Evolutionary conservation across 768 basidiomycete genomes (phyloP).

Genomic region (Exsudoporus frostii): DNA sequence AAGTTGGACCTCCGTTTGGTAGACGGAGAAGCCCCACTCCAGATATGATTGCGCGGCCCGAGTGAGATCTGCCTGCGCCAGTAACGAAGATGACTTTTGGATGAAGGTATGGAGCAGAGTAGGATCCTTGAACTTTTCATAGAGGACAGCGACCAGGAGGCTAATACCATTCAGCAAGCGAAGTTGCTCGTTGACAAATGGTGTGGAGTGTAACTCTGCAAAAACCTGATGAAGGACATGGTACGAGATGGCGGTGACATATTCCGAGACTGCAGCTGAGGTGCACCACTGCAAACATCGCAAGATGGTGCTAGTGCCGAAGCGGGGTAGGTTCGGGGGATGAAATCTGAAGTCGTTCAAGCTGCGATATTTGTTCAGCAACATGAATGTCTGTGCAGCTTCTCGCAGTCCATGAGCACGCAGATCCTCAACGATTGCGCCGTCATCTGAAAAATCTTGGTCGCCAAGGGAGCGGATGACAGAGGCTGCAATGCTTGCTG

Average conservation of each 20-base stretch:
- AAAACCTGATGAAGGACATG: constrained; percentile 77
- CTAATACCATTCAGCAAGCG: constrained; percentile 71
- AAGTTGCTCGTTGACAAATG: constrained; percentile 80
- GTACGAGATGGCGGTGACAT: constrained; percentile 61
- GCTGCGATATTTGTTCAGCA: constrained; percentile 51
- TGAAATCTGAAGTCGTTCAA: constrained; percentile 50
- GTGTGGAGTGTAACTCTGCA: constrained; percentile 57
- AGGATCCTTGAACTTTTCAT: constrained; percentile 50
- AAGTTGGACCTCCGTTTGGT: constrained; percentile 37
- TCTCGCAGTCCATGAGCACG: constrained; percentile 32
- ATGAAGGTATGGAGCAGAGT: constrained; percentile 67
- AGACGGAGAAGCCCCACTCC: constrained; percentile 68
- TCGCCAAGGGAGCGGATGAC: constrained; percentile 66
- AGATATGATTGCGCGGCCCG: constrained; percentile 71
- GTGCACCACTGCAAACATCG: constrained; percentile 61
- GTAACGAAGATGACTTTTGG: constrained; percentile 60
- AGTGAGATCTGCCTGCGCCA: constrained; percentile 66
- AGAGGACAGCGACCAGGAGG: constrained; percentile 66
- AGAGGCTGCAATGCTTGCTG: constrained; percentile 56
- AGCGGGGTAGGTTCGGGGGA: constrained; percentile 64
- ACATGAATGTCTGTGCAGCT: constrained; percentile 44
- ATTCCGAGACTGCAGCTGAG: constrained; percentile 37
- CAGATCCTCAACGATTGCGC: constrained; percentile 50
- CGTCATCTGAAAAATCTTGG: constrained; percentile 54
- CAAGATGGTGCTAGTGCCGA: constrained; percentile 47